These are phyloP conservation scores for Monilinia fructigena DNA, from an alignment of 2,329 filamentous ascomycete genomes.

Conservation along the genomic window DNA sequence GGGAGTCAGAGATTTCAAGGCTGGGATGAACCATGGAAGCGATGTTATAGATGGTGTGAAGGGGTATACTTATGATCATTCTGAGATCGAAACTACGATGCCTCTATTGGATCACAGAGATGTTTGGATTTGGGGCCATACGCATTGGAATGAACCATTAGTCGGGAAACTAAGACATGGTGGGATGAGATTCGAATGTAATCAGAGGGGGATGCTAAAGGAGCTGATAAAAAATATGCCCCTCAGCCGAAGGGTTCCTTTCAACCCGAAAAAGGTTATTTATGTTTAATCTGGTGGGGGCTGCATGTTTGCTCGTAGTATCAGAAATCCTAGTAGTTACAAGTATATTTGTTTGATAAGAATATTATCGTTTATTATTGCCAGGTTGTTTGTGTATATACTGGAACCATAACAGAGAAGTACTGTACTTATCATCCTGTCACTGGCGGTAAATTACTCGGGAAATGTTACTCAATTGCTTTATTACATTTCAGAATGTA, in stretches of 20 bases:
- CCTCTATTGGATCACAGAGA: slow-evolving; percentile 11
- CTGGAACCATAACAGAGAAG: background rate
- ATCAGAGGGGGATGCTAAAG: background rate
- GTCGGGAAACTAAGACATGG: background rate
- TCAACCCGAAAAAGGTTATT: background rate
- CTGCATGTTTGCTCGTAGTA: no score
- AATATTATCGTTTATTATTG: background rate
- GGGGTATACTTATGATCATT: background rate
- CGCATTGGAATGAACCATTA: slow-evolving; percentile 11
- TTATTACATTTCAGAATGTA: background rate
- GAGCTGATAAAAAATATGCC: background rate
- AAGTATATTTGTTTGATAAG: background rate
- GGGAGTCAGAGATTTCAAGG: background rate
- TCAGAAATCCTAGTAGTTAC: background rate
- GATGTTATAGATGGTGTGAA: slow-evolving; percentile 12
- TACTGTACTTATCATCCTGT: background rate
- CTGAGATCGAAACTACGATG: slow-evolving; percentile 8
- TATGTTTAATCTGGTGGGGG: background rate
- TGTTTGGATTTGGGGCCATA: slow-evolving; percentile 19
- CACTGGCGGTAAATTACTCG: no score
- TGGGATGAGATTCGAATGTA: slow-evolving; percentile 11
- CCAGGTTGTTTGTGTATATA: background rate
- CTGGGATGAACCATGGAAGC: background rate
- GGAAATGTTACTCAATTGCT: background rate
- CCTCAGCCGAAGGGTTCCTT: background rate